phyloP scores from a whole-genome alignment of 1,284 basidiomycete species.

The Trichosporon ovoides region DNA sequence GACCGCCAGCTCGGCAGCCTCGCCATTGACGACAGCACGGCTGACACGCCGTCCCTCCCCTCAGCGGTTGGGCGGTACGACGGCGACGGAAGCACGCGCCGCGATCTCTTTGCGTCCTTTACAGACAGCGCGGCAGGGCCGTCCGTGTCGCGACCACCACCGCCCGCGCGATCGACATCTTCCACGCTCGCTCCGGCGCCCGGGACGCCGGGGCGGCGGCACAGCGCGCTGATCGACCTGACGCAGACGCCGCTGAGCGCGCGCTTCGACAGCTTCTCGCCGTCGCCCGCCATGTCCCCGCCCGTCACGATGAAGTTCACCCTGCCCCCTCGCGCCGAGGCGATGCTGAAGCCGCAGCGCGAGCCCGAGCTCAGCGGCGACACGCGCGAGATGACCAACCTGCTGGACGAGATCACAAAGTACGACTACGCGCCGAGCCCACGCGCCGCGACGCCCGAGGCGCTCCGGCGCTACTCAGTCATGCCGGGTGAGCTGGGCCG shows the following conservation, averaged over 20 bases:
- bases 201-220: not conserved
- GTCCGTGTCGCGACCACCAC: not conserved
- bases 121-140: not conserved
- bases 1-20: slow-evolving; percentile 58
- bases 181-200: not conserved
- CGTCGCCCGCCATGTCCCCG: slow-evolving; percentile 66
- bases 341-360: slow-evolving; percentile 39
- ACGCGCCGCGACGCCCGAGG: slow-evolving; percentile 31
- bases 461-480: slow-evolving; percentile 37
- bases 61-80: slow-evolving; percentile 4
- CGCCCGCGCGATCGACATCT: not conserved
- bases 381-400: slow-evolving; percentile 29
- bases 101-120: not conserved
- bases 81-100: slow-evolving; percentile 6
- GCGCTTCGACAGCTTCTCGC: slow-evolving; percentile 40
- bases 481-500: slow-evolving; percentile 23
- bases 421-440: slow-evolving; percentile 29
- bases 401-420: slow-evolving; percentile 39
- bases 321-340: slow-evolving; percentile 57
- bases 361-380: not conserved
- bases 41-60: slow-evolving; percentile 37
- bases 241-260: slow-evolving; percentile 55
- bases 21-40: slow-evolving; percentile 38
- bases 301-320: slow-evolving; percentile 78
- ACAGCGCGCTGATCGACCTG: slow-evolving; percentile 52